Evolutionary conservation across 306 rosid genomes (phyloP).

Genomic region (Begonia fuchsioides): DNA sequence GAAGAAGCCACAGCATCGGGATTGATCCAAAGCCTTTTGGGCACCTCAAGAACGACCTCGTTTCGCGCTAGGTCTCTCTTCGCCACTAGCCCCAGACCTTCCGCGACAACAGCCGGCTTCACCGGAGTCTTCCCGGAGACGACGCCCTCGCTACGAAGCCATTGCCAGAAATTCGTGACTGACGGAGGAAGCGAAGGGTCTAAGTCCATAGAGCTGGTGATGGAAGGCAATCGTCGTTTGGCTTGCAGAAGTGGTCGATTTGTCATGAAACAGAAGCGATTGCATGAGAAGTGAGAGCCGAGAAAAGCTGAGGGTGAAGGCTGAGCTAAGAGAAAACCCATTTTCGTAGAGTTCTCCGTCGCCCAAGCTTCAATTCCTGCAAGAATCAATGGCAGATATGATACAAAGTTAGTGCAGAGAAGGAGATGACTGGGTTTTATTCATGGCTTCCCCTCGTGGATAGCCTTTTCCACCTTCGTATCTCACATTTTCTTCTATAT

Average conservation of each 20-base stretch:
- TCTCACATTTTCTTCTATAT: too few relatives aligned
- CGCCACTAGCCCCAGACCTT: slow-evolving; percentile 72
- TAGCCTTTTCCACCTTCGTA: too few relatives aligned
- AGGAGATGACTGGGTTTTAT: too few relatives aligned
- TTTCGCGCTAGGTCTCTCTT: slow-evolving; percentile 45
- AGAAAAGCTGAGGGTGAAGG: slow-evolving; percentile 6
- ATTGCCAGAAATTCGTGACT: slow-evolving; percentile 69
- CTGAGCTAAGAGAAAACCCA: slow-evolving; percentile 3
- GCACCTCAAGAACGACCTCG: slow-evolving; percentile 84
- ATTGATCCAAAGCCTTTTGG: slow-evolving; percentile 83
- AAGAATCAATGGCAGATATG: too few relatives aligned
- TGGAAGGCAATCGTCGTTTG: slow-evolving; percentile 18
- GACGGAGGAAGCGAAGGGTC: slow-evolving; percentile 44
- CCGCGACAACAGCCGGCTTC: slow-evolving; percentile 53
- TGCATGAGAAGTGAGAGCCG: background rate
- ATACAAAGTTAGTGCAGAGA: too few relatives aligned
- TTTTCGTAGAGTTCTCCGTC: background rate
- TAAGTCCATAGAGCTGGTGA: slow-evolving; percentile 25
- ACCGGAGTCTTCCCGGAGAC: slow-evolving; percentile 61
- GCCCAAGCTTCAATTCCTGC: background rate
- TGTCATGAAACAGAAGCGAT: background rate
- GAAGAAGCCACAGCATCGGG: slow-evolving; percentile 84
- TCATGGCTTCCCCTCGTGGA: too few relatives aligned
- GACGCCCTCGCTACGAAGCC: slow-evolving; percentile 76
- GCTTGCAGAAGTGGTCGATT: slow-evolving; percentile 5